Conservation (phyloP, 106 monocot species). For the Dioscorea dumetorum region DNA sequence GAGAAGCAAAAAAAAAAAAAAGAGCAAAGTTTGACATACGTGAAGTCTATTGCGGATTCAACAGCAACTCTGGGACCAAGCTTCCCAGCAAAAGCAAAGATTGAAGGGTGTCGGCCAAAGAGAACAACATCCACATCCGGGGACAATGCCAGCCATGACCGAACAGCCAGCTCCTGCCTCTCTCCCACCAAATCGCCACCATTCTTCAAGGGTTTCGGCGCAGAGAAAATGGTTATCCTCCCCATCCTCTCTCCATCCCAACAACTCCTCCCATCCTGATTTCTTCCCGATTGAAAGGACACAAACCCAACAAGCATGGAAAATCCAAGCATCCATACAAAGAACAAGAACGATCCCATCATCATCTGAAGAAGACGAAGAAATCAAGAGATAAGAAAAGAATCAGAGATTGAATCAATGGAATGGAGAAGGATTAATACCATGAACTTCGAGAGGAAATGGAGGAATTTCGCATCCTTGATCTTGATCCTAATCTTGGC, state of each 20-base stretch:
- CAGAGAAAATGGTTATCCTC: slow-evolving; percentile 58
- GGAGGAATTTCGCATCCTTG: too few species aligned
- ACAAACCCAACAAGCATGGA: too few species aligned
- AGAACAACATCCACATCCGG: slow-evolving; percentile 57
- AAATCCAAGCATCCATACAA: too few species aligned
- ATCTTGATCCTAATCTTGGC: too few species aligned
- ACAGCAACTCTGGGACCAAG: slow-evolving; percentile 61
- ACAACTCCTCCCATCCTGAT: neutral
- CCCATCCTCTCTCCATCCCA: slow-evolving; percentile 12
- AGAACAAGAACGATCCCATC: too few species aligned
- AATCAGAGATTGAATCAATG: too few species aligned
- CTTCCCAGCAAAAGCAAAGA: slow-evolving; percentile 30
- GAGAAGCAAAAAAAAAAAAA: neutral
- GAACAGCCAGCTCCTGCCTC: slow-evolving; percentile 67
- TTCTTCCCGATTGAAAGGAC: too few species aligned
- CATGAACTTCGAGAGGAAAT: too few species aligned
- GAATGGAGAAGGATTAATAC: too few species aligned
- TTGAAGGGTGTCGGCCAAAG: slow-evolving; percentile 49
- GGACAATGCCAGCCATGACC: slow-evolving; percentile 75
- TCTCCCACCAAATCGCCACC: slow-evolving; percentile 10
- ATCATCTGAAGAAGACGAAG: too few species aligned
- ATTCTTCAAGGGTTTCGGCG: slow-evolving; percentile 29
- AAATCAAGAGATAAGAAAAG: too few species aligned
- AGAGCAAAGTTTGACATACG: slow-evolving; percentile 33
- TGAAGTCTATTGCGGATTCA: slow-evolving; percentile 65